Evolutionary conservation across 1,284 basidiomycete species (phyloP), one percentile per base, ranked within the genome.

Genomic region (Phaffia rhodozyma): DNA sequence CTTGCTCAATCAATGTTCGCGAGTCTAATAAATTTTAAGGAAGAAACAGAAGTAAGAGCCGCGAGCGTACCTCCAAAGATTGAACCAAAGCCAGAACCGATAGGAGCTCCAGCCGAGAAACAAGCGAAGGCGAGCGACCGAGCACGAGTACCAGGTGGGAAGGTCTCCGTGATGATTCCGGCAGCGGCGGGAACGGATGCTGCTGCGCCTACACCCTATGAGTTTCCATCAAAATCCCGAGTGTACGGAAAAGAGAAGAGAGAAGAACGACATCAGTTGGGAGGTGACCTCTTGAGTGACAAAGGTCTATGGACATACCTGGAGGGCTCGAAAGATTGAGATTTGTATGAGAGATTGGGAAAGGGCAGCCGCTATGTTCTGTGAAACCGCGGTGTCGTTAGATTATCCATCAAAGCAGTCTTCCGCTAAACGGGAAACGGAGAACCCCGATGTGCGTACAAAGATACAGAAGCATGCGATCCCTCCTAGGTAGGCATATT

Each of bases 91-190:
- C 82, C 84, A 0, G 80, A 84, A 0, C 89, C 90, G 0, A 91
- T 73, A 0, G 90, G 89, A 4, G 87, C 88, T 21, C 90, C 89
- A 0, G 88, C 74, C 2, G 71, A 69, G 66, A 89, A 90, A 0
- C 84, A 84, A 0, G 88, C 83, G 68, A 90, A 90, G 0, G 87
- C 88, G 0, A 83, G 75, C 0, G 85, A 83, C 5, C 89, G 81
- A 1, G 83, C 79, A 9, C 78, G 78, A 0, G 84, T 72, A 5
- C 58, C 60, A 0, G 84, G 82, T 3, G 86, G 85, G 70, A 90
- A 90, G 0, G 83, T 77, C 48, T 85, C 80, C 0, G 88, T 87
- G 25, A 91, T 79, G 63, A 88, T 89, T 1, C 89, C 88, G 23
- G 90, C 78, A 2, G 72, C 72, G 5, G 69, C 69, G 9, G 74